Evolutionary conservation across 306 rosid genomes (phyloP).

Genomic region (Luffa aegyptiaca): DNA sequence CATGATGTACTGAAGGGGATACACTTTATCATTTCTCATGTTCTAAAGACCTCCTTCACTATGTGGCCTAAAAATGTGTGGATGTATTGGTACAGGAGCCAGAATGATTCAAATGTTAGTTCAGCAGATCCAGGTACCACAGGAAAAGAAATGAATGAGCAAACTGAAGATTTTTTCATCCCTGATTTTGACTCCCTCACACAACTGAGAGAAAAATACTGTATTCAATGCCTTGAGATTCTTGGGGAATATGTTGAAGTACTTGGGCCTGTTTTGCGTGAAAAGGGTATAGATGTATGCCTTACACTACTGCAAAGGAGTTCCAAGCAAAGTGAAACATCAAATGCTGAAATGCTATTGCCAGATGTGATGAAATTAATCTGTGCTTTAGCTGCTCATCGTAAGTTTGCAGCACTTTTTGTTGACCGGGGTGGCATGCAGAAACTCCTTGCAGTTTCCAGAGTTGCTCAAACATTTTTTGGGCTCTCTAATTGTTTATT

Average conservation of each 20-base stretch:
- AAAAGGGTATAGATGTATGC: constrained; percentile 93
- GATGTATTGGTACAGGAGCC: constrained; percentile 51
- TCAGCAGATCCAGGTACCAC: constrained; percentile 25
- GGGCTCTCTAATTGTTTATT: constrained; percentile 92
- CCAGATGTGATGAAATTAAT: constrained; percentile 95
- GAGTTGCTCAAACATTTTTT: constrained; percentile 64
- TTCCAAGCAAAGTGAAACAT: constrained; percentile 56
- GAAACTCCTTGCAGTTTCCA: constrained; percentile 88
- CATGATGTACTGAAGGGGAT: not conserved
- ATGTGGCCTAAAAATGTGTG: constrained; percentile 4
- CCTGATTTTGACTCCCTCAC: constrained; percentile 65
- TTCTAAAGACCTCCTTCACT: constrained; percentile 1
- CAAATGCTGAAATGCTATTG: constrained; percentile 54
- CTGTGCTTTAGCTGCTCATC: constrained; percentile 94
- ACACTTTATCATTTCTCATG: not conserved
- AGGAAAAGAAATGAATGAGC: constrained; percentile 43
- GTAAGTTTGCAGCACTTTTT: constrained; percentile 89
- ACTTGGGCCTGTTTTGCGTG: constrained; percentile 95
- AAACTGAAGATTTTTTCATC: constrained; percentile 65
- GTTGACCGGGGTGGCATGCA: constrained; percentile 97
- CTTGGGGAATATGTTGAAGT: constrained; percentile 98
- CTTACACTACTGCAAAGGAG: constrained; percentile 71
- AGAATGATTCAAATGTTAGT: constrained; percentile 24
- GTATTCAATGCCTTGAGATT: constrained; percentile 88
- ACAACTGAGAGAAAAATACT: constrained; percentile 72